phyloP scores from a whole-genome alignment of 305 asterid genomes.

The Euphrasia arctica region DNA sequence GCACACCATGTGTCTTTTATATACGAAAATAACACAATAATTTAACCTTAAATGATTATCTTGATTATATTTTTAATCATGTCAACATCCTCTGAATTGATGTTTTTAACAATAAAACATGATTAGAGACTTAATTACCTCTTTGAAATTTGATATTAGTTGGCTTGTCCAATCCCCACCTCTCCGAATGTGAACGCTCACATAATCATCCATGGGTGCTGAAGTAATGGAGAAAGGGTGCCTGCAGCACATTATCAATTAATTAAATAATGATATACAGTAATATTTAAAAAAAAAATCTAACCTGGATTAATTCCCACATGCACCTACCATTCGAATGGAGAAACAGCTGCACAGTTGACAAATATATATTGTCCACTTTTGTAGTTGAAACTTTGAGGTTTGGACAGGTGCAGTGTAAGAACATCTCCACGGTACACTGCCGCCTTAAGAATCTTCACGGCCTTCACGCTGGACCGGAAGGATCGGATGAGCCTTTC shows the following conservation, averaged over 20 bases:
- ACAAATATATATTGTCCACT: conserved; percentile 89
- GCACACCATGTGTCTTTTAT: too few relatives aligned
- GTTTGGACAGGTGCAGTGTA: conserved; percentile 79
- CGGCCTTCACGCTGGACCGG: conserved; percentile 66
- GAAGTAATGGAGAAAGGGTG: conserved; percentile 93
- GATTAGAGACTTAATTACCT: conserved; percentile 37
- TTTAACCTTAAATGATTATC: too few relatives aligned
- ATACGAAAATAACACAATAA: too few relatives aligned
- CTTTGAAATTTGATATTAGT: conserved; percentile 61
- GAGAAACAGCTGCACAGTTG: conserved; percentile 85
- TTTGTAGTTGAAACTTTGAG: conserved; percentile 71
- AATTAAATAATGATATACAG: too few relatives aligned
- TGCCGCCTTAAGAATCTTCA: conserved; percentile 64
- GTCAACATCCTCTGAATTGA: too few relatives aligned
- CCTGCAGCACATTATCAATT: conserved; percentile 40
- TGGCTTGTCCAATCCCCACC: conserved; percentile 90
- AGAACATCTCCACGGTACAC: conserved; percentile 80
- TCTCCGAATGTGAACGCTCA: conserved; percentile 75
- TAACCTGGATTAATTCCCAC: too few relatives aligned
- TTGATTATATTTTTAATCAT: too few relatives aligned
- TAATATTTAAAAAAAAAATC: too few relatives aligned
- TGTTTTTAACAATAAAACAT: too few relatives aligned
- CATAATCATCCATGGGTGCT: conserved; percentile 79
- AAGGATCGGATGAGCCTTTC: conserved; percentile 68
- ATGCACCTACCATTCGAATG: conserved; percentile 65